Evolutionary conservation across 1,284 basidiomycete species (phyloP).

Genomic region (Naganishia cerealis): DNA sequence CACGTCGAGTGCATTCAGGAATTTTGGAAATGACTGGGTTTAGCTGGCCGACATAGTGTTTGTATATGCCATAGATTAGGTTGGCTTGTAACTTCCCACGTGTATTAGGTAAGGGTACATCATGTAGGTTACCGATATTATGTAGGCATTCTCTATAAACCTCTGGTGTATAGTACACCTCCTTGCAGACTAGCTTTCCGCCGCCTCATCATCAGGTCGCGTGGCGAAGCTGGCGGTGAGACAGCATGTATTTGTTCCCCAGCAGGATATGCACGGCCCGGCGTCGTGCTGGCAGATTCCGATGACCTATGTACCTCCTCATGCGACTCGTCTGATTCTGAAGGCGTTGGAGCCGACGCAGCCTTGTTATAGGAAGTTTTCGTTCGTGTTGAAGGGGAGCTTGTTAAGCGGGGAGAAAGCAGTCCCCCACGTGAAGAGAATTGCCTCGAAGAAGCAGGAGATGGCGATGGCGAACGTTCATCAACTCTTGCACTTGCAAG

Average conservation of each 20-base stretch:
- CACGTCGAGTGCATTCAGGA: conserved; percentile 30
- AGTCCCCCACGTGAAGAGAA: neutral
- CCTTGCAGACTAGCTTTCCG: conserved; percentile 9
- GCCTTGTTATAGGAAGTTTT: neutral
- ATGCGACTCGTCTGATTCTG: neutral
- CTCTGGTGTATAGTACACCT: conserved; percentile 7
- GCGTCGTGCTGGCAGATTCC: neutral
- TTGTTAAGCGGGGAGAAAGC: conserved; percentile 1
- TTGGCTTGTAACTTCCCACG: too few relatives aligned
- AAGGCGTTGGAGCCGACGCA: neutral
- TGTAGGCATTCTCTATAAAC: neutral
- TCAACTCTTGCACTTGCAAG: neutral
- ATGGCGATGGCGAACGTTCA: conserved; percentile 2
- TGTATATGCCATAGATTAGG: too few relatives aligned
- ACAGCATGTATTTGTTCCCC: neutral
- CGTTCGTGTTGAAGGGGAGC: neutral
- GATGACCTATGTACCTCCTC: neutral
- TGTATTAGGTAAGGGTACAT: neutral
- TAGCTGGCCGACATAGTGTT: too few relatives aligned
- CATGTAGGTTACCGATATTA: neutral
- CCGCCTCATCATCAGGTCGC: conserved; percentile 8
- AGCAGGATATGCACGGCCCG: neutral
- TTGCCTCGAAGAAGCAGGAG: conserved; percentile 1
- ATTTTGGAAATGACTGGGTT: conserved; percentile 29
- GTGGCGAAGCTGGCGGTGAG: neutral